phyloP scores from a whole-genome alignment of 768 basidiomycete genomes.

The Amanita pallidorosea region DNA sequence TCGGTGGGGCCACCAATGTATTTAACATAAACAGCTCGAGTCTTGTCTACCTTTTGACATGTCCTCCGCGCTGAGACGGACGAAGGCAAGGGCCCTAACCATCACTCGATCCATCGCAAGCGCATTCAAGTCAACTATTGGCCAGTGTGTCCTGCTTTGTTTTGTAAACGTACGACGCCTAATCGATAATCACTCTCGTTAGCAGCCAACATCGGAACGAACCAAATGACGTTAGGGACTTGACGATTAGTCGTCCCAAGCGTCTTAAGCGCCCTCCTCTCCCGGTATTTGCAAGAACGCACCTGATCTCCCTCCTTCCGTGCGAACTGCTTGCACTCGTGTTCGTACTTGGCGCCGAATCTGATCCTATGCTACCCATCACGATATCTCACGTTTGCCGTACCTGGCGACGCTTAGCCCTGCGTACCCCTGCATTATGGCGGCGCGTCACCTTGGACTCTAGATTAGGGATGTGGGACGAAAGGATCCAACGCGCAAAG shows the following conservation, averaged over 20 bases:
- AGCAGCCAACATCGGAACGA: not conserved
- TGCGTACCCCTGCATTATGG: constrained; percentile 58
- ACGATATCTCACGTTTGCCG: constrained; percentile 61
- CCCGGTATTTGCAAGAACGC: constrained; percentile 16
- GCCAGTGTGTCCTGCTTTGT: constrained; percentile 8
- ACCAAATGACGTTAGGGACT: not conserved
- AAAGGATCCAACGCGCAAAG: constrained; percentile 48
- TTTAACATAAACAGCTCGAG: not conserved
- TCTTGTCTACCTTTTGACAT: constrained; percentile 8
- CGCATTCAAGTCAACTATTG: constrained; percentile 25
- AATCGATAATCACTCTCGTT: not conserved
- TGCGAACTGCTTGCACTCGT: constrained; percentile 54
- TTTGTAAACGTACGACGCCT: not conserved
- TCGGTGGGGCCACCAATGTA: not conserved
- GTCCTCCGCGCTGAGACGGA: constrained; percentile 29
- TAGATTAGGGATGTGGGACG: constrained; percentile 47
- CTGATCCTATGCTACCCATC: constrained; percentile 47
- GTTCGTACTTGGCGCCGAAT: constrained; percentile 49
- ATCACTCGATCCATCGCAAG: constrained; percentile 41
- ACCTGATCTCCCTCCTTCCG: constrained; percentile 50
- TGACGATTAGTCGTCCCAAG: constrained; percentile 23
- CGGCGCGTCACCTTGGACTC: constrained; percentile 42
- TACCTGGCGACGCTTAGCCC: constrained; percentile 49
- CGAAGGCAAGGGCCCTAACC: constrained; percentile 34
- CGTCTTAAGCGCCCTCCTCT: constrained; percentile 22